Evolutionary conservation across 768 basidiomycete genomes (phyloP), one percentile per base, ranked within the genome.

Genomic region (Hypsizygus marmoreus): DNA sequence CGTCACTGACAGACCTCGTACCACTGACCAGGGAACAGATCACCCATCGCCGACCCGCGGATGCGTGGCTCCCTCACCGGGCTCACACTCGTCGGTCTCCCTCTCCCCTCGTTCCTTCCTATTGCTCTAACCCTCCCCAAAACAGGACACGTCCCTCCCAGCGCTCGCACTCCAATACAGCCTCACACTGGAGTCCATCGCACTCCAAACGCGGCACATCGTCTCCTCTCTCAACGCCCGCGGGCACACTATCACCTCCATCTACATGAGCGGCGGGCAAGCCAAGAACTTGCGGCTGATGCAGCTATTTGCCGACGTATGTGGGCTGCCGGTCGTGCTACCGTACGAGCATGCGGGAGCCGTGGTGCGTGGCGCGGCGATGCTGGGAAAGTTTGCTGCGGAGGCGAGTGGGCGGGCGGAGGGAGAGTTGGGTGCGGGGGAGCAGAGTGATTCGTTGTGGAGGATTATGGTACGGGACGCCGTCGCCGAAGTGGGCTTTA

Each of bases 51-150:
- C 2, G 97, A 99, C 63, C 77, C 91, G n/a, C 82, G 79, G 42
- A 97, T 98, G 95, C 78, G 88, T 28, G 97, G 97, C 14, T 88
- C 92, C 39, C 85, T 98, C 47, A 76, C 84, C 43, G 97, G 97
- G 23, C 79, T 98, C 35, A 77, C 86, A 36, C 81, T 98, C 43
- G 87, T 84, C 59, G 28, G 74, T 62, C 3, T 12, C 16, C 14
- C 26, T 14, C 24, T 23, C 25, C 30, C 10, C 20, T 16, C 14
- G 3, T 38, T 44, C 2, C 9, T 17, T 17, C 38, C 25, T 20
- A n/a, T n/a, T n/a, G n/a, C n/a, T n/a, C n/a, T n/a, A n/a, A 24
- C 47, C 10, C 24, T 31, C 25, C 19, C 14, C 12, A 29, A 40
- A 22, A 17, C 54, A 87, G 84, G 89, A 93, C 60, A 72, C 77